Base-by-base conservation (phyloP, 305 asterid genomes). In the Petunia hybrid region DNA sequence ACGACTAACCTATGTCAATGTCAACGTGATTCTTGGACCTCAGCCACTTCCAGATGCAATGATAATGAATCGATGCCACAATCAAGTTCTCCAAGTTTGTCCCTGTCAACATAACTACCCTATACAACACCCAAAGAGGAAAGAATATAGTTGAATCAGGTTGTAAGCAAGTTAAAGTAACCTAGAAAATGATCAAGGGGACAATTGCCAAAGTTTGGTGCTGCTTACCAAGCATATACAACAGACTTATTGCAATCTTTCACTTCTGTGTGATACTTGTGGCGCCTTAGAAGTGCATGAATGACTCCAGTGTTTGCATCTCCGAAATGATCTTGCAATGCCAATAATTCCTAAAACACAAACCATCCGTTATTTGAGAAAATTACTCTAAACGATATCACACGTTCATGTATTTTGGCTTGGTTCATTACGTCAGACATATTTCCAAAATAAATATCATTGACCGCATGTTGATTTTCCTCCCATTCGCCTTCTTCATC, bases 171-270 rank as follows among this genome's bases (percentile, higher is more conserved):
- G 31, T 22, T 22, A 22, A 22, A 22, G 31, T 22, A 22, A 22
- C 31, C 31, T 22, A 22, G 31, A 67, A 14, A 45, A 5, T 45
- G 42, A 9, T 22, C 31, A 22, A 38, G 45, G 10, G n/a, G 41
- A 31, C 12, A 38, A 16, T 4, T 12, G 14, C 4, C 1, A 67
- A 35, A 36, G 12, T 5, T 12, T 12, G 5, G n/a, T n/a, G 6
- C 10, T 62, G 35, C 66, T 62, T 80, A 84, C 84, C 82, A 75
- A 53, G 56, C 76, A 83, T 16, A 80, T 57, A 62, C 43, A 13
- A 12, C 68, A 80, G 2, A 8, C 0, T 53, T 56, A 8, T 64
- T 12, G 4, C 10, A n/a, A 40, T 65, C 0, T 8, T 43, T 38
- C 55, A 3, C 2, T 22, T n/a, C 40, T 13, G 35, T 2, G 14